Percentiles rank a stretch among this genome's conserved stretches.
phyloP scores from a whole-genome alignment of 331 rosid genomes.

The Arachis monticola region DNA sequence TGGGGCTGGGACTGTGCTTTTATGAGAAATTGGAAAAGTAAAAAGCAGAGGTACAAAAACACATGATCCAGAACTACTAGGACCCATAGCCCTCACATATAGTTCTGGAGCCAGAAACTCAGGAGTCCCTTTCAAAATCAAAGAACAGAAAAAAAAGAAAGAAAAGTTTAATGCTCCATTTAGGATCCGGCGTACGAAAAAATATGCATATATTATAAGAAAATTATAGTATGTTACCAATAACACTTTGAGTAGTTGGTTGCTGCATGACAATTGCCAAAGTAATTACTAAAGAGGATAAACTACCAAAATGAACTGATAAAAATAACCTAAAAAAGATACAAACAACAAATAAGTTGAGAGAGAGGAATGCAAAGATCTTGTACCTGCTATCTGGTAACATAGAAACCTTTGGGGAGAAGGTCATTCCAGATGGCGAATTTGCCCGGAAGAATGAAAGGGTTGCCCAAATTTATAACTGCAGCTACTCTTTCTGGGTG shows the following conservation, averaged over 20 bases:
- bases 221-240: conserved; percentile 59
- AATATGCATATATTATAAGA: conserved; percentile 30
- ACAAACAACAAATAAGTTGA: too few species aligned
- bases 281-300: background rate
- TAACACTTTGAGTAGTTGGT: conserved; percentile 81
- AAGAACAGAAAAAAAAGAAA: conserved; percentile 16
- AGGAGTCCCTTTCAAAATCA: conserved; percentile 72
- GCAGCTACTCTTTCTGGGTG: conserved; percentile 55
- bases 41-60: too few species aligned
- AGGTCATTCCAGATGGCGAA: conserved; percentile 43
- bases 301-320: too few species aligned
- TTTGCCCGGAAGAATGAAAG: conserved; percentile 56
- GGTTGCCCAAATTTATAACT: conserved; percentile 50
- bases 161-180: conserved; percentile 30
- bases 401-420: conserved; percentile 65
- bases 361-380: too few species aligned
- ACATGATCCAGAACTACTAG: too few species aligned
- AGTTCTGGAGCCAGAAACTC: conserved; percentile 99
- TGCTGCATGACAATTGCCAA: conserved; percentile 85
- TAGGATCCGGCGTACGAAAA: conserved; percentile 7
- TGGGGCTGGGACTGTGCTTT: too few species aligned
- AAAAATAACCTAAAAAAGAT: too few species aligned
- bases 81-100: conserved; percentile 42
- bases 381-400: conserved; percentile 57
- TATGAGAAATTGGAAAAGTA: too few species aligned